Base-by-base conservation (phyloP, 225 moss, liverwort and hornwort species). In the Physcomitrium patens region DNA sequence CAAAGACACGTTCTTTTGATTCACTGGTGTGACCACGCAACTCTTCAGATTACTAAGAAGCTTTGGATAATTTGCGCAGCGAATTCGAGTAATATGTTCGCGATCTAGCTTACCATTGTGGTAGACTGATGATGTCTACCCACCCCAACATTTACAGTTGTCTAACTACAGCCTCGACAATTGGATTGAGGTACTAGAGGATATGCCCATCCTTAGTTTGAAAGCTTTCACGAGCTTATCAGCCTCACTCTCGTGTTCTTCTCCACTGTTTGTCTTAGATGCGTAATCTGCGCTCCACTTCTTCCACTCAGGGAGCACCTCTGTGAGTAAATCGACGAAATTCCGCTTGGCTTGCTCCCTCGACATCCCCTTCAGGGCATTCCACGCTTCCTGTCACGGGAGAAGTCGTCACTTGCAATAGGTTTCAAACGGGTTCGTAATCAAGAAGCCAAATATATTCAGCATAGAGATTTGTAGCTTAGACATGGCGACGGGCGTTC, bases 301-400 rank as follows among this genome's bases (percentile, higher is more conserved):
- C 82, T 85, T 89, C 96, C 96, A 97, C 55, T 90, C 83, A 0
- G 94, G 94, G 11, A 91, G 50, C 31, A 89, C 81, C 28, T 77
- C 61, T 0, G 89, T 78, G n/a, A 97, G 81, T 17, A 93, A 69
- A 48, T 90, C 80, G 56, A 97, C 91, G 51, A 86, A 89, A 24
- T 68, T 81, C 24, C 42, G 78, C 83, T 93, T 92, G 17, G 92
- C 94, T 67, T 85, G 88, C 67, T 85, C 91, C 46, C 68, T 57
- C 20, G 89, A 61, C 92, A 89, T 93, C 53, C 81, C 87, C 20
- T 75, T 86, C 54, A 97, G 68, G 12, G 86, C 77, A 43, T 76
- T 90, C 94, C 94, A 93, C 10, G 94, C 90, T 63, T 91, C 96
- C 77, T 93, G 85, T 55, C 82, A 76, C 28, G 43, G 43, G 12